Percentiles rank a stretch among this genome's conserved stretches.
These are phyloP conservation scores for Trichoderma orchidacearum DNA, from an alignment of 495 filamentous ascomycete species.

Conservation along the genomic window DNA sequence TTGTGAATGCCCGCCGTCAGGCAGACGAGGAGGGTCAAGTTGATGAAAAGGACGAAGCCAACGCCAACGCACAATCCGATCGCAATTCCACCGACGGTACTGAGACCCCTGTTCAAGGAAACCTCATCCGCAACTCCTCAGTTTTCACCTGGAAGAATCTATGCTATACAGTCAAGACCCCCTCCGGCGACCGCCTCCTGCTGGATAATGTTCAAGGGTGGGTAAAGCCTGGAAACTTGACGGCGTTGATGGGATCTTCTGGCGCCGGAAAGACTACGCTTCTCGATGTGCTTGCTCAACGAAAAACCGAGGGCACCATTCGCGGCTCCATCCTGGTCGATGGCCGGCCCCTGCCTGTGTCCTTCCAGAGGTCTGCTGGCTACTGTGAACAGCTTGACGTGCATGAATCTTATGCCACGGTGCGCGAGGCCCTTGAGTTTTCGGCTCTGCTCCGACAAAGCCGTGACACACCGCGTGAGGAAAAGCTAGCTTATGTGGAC, in stretches of 20 bases:
- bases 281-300: conserved; percentile 56
- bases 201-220: conserved; percentile 59
- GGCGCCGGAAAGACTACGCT: conserved; percentile 70
- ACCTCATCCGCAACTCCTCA: conserved; percentile 46
- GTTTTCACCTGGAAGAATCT: conserved; percentile 68
- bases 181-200: conserved; percentile 53
- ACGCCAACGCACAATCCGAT: not conserved
- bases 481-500: conserved; percentile 75
- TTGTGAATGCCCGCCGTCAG: conserved; percentile 37
- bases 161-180: conserved; percentile 59
- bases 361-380: conserved; percentile 58
- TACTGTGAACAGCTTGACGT: conserved; percentile 84
- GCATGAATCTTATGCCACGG: conserved; percentile 68
- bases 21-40: conserved; percentile 11
- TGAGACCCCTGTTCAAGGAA: conserved; percentile 36
- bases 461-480: conserved; percentile 42
- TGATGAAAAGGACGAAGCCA: not conserved
- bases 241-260: conserved; percentile 68
- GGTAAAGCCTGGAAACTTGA: conserved; percentile 63
- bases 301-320: conserved; percentile 59
- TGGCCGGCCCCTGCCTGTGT: conserved; percentile 51
- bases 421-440: conserved; percentile 71
- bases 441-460: conserved; percentile 74
- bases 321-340: conserved; percentile 66
- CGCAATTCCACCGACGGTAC: not conserved